phyloP scores from a whole-genome alignment of 2,329 filamentous ascomycete genomes.

The Rhynchosporium secalis region DNA sequence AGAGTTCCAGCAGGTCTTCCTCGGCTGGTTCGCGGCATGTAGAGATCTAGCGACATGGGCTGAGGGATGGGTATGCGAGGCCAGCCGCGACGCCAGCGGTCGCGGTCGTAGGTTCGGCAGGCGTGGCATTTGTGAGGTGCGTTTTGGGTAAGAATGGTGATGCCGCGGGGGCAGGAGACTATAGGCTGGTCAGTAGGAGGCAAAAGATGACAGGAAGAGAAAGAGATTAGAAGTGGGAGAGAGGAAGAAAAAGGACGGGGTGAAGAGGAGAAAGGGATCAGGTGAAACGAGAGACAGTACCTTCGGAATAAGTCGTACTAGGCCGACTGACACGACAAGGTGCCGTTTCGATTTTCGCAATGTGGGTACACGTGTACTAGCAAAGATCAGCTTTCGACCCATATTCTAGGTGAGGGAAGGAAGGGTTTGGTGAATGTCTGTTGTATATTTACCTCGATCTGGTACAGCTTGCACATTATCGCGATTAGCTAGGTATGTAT shows the following conservation, averaged over 20 bases:
- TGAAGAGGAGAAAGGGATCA: too few relatives aligned
- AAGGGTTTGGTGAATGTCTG: neutral
- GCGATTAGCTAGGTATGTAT: neutral
- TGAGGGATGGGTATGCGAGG: neutral
- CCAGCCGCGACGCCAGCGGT: slow-evolving; percentile 13
- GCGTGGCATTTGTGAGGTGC: slow-evolving; percentile 5
- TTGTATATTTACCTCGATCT: neutral
- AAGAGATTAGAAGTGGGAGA: neutral
- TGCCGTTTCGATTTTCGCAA: neutral
- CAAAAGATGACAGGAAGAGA: neutral
- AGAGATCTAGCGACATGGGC: neutral
- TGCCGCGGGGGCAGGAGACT: neutral
- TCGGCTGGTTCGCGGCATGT: neutral
- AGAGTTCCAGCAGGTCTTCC: neutral
- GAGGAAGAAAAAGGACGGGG: neutral
- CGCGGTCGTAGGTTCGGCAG: slow-evolving; percentile 14
- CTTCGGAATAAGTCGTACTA: neutral
- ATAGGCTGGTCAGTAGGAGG: neutral
- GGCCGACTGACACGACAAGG: neutral
- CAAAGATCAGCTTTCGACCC: neutral
- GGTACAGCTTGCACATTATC: slow-evolving; percentile 2
- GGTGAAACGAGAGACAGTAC: too few relatives aligned
- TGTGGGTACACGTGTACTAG: slow-evolving; percentile 7
- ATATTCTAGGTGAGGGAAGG: neutral
- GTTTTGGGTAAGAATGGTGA: neutral